Conservation (phyloP, 1,284 basidiomycete genomes). For the Cryptococcus sp. region DNA sequence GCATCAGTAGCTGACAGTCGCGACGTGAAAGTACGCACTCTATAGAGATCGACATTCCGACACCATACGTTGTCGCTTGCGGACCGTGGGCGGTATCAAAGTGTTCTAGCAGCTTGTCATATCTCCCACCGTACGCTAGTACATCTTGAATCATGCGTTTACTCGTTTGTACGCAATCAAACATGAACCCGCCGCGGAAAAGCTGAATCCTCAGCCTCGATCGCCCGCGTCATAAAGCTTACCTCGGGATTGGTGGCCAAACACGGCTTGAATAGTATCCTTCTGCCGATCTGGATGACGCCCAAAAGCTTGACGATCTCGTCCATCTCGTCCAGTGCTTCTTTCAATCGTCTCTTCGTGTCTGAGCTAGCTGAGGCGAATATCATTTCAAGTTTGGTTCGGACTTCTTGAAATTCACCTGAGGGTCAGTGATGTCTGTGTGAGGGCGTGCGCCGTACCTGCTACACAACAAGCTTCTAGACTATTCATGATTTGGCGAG, state of each 20-base stretch:
- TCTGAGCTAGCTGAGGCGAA: slow-evolving; percentile 21
- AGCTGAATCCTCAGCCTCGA: slow-evolving; percentile 26
- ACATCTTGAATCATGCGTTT: slow-evolving; percentile 49
- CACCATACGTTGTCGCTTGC: slow-evolving; percentile 49
- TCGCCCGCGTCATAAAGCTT: slow-evolving; percentile 4
- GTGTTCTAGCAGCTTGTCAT: slow-evolving; percentile 53
- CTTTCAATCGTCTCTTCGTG: slow-evolving; percentile 22
- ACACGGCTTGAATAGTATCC: slow-evolving; percentile 51
- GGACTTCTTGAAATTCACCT: slow-evolving; percentile 28
- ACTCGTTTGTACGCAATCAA: slow-evolving; percentile 51
- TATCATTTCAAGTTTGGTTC: slow-evolving; percentile 22
- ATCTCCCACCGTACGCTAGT: slow-evolving; percentile 51
- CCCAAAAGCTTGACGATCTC: slow-evolving; percentile 47
- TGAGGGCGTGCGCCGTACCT: slow-evolving; percentile 45
- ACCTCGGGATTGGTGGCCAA: slow-evolving; percentile 38
- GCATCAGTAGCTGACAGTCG: not conserved
- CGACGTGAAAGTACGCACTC: slow-evolving; percentile 33
- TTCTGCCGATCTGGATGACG: slow-evolving; percentile 50
- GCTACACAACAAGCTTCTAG: slow-evolving; percentile 63
- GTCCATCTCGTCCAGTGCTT: slow-evolving; percentile 47
- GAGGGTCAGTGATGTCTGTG: not conserved
- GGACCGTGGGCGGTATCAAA: slow-evolving; percentile 43
- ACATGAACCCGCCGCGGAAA: slow-evolving; percentile 53
- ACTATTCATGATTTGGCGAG: slow-evolving; percentile 32
- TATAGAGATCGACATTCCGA: slow-evolving; percentile 53